These are phyloP conservation scores for Parastagonospora avenae DNA, from an alignment of 2,329 filamentous ascomycete species.

Conservation along the genomic window DNA sequence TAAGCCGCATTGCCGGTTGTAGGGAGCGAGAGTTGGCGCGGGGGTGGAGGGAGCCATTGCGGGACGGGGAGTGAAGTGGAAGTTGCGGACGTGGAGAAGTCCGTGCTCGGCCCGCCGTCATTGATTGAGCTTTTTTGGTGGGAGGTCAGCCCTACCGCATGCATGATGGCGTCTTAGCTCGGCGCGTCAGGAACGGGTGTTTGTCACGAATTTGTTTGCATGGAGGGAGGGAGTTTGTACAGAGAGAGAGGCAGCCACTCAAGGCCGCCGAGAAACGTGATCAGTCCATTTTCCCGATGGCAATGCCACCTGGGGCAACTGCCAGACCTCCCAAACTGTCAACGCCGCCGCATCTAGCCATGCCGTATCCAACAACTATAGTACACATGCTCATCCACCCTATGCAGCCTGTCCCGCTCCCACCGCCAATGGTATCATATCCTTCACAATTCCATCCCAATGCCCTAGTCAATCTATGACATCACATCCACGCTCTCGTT, in stretches of 20 bases:
- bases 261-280: background rate
- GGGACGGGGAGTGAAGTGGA: background rate
- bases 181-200: too few species aligned
- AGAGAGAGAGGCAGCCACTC: slow-evolving; percentile 2
- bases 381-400: slow-evolving; percentile 25
- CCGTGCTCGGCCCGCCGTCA: slow-evolving; percentile 5
- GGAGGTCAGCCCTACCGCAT: background rate
- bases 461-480: slow-evolving; percentile 13
- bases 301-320: slow-evolving; percentile 4
- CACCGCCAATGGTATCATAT: slow-evolving; percentile 22
- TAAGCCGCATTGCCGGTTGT: slow-evolving; percentile 45
- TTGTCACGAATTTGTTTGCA: too few species aligned
- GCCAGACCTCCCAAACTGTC: slow-evolving; percentile 1
- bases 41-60: slow-evolving; percentile 1
- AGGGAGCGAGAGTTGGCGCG: slow-evolving; percentile 9
- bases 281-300: background rate
- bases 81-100: background rate
- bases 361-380: slow-evolving; percentile 25
- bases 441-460: background rate
- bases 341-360: slow-evolving; percentile 14
- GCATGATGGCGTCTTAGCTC: slow-evolving; percentile 4
- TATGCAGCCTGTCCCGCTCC: slow-evolving; percentile 5
- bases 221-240: background rate
- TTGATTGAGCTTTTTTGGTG: background rate
- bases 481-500: slow-evolving; percentile 28